phyloP scores from a whole-genome alignment of 495 filamentous ascomycete genomes.

The Physcia stellaris region DNA sequence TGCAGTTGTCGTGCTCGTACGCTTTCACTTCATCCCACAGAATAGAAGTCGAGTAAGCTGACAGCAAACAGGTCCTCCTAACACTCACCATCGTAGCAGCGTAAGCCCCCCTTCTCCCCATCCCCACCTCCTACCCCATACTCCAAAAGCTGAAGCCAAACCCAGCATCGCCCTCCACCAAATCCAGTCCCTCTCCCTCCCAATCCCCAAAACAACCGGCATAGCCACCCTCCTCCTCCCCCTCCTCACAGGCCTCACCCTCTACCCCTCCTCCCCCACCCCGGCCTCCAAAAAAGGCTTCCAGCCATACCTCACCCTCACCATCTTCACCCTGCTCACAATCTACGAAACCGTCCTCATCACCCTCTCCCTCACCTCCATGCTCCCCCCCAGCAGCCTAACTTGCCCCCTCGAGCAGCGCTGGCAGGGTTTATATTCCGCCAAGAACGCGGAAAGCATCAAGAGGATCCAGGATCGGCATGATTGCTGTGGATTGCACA shows the following conservation, averaged over 20 bases:
- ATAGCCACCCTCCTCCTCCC: conserved; percentile 14
- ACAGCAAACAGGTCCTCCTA: no score
- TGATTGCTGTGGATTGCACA: conserved; percentile 15
- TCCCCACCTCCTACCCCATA: no score
- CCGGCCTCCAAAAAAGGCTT: background rate
- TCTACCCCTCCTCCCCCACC: conserved; percentile 1
- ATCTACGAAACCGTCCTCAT: conserved; percentile 18
- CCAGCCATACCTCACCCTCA: conserved; percentile 5
- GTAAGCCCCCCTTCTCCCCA: no score
- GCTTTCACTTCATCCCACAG: no score
- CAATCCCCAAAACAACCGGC: conserved; percentile 6
- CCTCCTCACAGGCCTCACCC: conserved; percentile 10
- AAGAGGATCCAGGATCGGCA: conserved; percentile 15
- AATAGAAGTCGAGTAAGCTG: no score
- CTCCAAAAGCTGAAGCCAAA: no score
- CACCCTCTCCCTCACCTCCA: conserved; percentile 13
- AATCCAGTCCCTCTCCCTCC: conserved; percentile 10
- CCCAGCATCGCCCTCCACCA: conserved; percentile 10
- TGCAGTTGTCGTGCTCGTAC: no score
- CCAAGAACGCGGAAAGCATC: conserved; percentile 9
- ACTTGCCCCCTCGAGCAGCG: conserved; percentile 8
- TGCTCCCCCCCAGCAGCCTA: conserved; percentile 6
- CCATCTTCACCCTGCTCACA: conserved; percentile 9
- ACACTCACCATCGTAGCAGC: no score
- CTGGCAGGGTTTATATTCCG: conserved; percentile 8